These are phyloP conservation scores for Penicillium palitans DNA, from an alignment of 2,329 filamentous ascomycete species.

Conservation along the genomic window DNA sequence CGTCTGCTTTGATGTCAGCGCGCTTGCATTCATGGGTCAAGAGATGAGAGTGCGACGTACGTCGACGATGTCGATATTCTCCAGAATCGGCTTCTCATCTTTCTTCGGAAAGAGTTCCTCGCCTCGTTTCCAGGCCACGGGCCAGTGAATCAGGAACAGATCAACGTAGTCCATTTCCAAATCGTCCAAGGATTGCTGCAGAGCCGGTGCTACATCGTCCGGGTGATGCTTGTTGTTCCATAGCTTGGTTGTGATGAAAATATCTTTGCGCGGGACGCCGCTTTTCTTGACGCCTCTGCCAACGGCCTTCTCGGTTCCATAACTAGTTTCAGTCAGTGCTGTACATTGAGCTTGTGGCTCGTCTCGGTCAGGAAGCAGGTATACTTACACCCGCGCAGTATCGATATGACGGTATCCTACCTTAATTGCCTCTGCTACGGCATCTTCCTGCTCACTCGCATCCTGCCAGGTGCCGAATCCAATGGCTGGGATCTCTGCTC, in stretches of 20 bases:
- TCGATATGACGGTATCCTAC: slow-evolving; percentile 59
- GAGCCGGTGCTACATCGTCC: slow-evolving; percentile 62
- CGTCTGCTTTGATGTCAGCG: slow-evolving; percentile 34
- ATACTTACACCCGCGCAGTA: slow-evolving; percentile 47
- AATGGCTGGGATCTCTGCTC: slow-evolving; percentile 49
- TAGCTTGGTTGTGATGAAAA: slow-evolving; percentile 68
- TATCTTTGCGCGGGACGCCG: slow-evolving; percentile 62
- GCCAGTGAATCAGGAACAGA: slow-evolving; percentile 70
- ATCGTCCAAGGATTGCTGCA: slow-evolving; percentile 61
- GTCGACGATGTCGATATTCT: slow-evolving; percentile 52
- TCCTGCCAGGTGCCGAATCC: slow-evolving; percentile 60
- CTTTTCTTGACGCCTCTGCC: slow-evolving; percentile 64
- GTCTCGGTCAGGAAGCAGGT: not conserved
- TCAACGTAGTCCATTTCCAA: slow-evolving; percentile 68
- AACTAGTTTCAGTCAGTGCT: slow-evolving; percentile 36
- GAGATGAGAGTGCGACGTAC: slow-evolving; percentile 28
- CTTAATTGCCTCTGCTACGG: slow-evolving; percentile 51
- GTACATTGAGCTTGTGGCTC: not conserved
- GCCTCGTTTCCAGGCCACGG: slow-evolving; percentile 55
- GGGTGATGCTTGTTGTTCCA: slow-evolving; percentile 66
- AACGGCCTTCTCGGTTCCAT: slow-evolving; percentile 66
- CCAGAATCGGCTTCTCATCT: slow-evolving; percentile 45
- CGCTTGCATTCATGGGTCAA: not conserved
- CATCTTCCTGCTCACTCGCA: slow-evolving; percentile 50
- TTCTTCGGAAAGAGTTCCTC: slow-evolving; percentile 50